Conservation (phyloP, 768 basidiomycete species). For the Mycena polygramma region DNA sequence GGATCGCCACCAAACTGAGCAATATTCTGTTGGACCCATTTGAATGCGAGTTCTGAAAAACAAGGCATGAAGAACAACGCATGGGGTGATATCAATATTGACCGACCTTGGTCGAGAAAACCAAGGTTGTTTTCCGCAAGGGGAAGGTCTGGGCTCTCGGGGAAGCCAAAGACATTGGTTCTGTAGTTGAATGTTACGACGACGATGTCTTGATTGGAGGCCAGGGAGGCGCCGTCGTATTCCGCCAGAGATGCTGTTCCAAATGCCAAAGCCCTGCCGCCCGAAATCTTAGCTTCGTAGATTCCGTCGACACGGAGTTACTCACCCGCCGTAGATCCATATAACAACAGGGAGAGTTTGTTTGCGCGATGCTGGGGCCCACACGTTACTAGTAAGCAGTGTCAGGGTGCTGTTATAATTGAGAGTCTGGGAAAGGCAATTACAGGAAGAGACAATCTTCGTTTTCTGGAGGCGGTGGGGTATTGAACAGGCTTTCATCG, state of each 20-base stretch:
- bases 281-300: background rate
- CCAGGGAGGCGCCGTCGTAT: slow-evolving; percentile 31
- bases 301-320: too few relatives aligned
- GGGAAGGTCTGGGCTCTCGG: slow-evolving; percentile 27
- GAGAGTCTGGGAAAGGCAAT: background rate
- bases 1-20: slow-evolving; percentile 51
- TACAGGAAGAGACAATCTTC: slow-evolving; percentile 36
- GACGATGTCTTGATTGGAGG: slow-evolving; percentile 22
- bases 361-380: slow-evolving; percentile 13
- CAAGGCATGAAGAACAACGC: background rate
- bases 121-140: slow-evolving; percentile 18
- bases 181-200: slow-evolving; percentile 33
- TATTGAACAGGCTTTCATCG: slow-evolving; percentile 21
- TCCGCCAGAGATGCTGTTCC: slow-evolving; percentile 23
- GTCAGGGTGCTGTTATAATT: background rate
- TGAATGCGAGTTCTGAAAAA: slow-evolving; percentile 38
- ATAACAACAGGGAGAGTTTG: slow-evolving; percentile 11
- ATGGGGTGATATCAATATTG: background rate
- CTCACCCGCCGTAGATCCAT: slow-evolving; percentile 33
- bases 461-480: slow-evolving; percentile 18
- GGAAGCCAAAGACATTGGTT: slow-evolving; percentile 35
- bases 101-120: background rate
- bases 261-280: slow-evolving; percentile 17
- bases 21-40: slow-evolving; percentile 60
- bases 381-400: slow-evolving; percentile 17